phyloP scores from a whole-genome alignment of 768 basidiomycete genomes.

The Nidularia pulvinata region DNA sequence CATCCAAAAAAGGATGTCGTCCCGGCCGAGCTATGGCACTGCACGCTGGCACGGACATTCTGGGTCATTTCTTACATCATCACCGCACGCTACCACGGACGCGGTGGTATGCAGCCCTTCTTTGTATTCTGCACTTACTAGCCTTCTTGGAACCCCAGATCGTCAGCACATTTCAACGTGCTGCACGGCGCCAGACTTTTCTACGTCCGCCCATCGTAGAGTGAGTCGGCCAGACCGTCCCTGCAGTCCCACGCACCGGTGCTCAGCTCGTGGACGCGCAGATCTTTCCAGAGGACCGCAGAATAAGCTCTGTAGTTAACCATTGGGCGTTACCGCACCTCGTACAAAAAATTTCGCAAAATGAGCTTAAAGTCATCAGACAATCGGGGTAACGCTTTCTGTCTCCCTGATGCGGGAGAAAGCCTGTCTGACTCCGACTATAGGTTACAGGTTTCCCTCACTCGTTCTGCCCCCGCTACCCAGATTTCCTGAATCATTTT shows the following conservation, averaged over 20 bases:
- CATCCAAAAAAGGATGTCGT: background rate
- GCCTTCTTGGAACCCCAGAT: too few relatives aligned
- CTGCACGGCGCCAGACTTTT: too few relatives aligned
- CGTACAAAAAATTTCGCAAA: background rate
- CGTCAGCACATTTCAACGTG: too few relatives aligned
- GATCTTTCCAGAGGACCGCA: background rate
- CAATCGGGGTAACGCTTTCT: background rate
- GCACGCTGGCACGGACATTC: background rate
- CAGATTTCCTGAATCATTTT: conserved; percentile 4
- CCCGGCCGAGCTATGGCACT: background rate
- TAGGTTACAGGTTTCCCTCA: background rate
- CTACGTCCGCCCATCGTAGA: too few relatives aligned
- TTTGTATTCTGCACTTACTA: background rate
- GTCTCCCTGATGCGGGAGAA: background rate
- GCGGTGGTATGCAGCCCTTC: background rate
- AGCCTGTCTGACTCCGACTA: background rate
- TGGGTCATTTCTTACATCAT: background rate
- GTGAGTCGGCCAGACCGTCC: background rate
- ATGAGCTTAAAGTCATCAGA: background rate
- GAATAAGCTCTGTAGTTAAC: background rate
- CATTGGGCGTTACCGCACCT: background rate
- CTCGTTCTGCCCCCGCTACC: conserved; percentile 6
- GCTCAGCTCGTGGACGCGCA: background rate
- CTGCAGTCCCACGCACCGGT: background rate
- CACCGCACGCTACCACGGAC: background rate